Evolutionary conservation across 768 basidiomycete genomes (phyloP).

Genomic region (Tulasnella calospora): DNA sequence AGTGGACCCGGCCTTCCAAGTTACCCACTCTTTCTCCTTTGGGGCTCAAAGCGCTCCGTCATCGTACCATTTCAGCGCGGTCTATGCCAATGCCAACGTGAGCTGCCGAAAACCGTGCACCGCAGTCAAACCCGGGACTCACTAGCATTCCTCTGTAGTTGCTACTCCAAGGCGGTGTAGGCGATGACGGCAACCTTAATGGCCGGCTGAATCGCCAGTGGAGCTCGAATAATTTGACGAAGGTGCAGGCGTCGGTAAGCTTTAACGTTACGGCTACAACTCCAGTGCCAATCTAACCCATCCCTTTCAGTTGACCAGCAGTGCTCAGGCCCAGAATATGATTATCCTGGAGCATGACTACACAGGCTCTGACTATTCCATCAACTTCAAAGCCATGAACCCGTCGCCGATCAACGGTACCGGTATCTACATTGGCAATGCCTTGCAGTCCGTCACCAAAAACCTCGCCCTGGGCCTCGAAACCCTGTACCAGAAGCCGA

Average conservation of each 20-base stretch:
- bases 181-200: constrained; percentile 87
- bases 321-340: constrained; percentile 72
- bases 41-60: constrained; percentile 80
- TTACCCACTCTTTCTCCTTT: constrained; percentile 90
- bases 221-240: constrained; percentile 70
- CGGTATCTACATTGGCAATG: constrained; percentile 87
- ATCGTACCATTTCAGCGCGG: constrained; percentile 90
- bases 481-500: constrained; percentile 70
- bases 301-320: constrained; percentile 61
- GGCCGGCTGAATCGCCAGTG: constrained; percentile 88
- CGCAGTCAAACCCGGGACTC: neutral
- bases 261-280: neutral
- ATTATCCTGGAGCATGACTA: constrained; percentile 92
- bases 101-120: constrained; percentile 21
- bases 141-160: constrained; percentile 46
- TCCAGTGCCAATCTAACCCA: constrained; percentile 17
- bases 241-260: constrained; percentile 80
- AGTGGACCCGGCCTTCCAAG: constrained; percentile 93
- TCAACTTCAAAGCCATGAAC: constrained; percentile 86
- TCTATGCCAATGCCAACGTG: constrained; percentile 83
- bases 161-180: constrained; percentile 88
- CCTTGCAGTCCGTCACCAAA: constrained; percentile 89
- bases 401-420: constrained; percentile 81
- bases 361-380: constrained; percentile 76
- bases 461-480: constrained; percentile 85